Percentiles rank a stretch among this genome's conserved stretches.
Evolutionary conservation across 192 early-diverging fungal species (phyloP).

Genomic region (Coemansia sp.): DNA sequence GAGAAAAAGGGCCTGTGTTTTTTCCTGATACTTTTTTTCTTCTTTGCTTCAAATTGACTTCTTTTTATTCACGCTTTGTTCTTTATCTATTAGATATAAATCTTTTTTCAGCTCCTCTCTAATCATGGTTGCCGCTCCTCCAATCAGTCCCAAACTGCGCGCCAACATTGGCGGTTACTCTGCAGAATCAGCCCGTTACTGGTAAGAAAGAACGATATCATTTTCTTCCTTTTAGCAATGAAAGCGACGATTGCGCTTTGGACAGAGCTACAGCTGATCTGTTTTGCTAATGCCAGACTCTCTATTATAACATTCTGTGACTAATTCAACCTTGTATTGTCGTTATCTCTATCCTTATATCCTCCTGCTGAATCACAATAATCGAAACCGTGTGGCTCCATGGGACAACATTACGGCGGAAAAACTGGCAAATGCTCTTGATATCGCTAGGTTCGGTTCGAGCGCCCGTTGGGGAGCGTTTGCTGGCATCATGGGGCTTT

Average conservation of each 20-base stretch:
- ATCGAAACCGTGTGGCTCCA: background rate
- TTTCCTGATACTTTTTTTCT: background rate
- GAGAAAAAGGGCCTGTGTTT: background rate
- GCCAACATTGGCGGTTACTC: slow-evolving; percentile 48
- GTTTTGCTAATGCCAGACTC: background rate
- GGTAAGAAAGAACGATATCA: slow-evolving; percentile 24
- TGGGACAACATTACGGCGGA: background rate
- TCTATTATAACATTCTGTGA: background rate
- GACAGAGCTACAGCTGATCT: background rate
- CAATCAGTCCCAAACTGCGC: slow-evolving; percentile 46
- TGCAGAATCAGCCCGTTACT: slow-evolving; percentile 42
- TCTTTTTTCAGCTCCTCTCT: background rate
- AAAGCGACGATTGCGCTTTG: background rate
- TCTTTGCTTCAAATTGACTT: background rate
- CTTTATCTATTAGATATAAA: slow-evolving; percentile 1
- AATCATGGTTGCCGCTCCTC: slow-evolving; percentile 34
- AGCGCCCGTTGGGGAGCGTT: slow-evolving; percentile 49
- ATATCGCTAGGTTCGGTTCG: slow-evolving; percentile 33
- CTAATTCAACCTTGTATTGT: background rate
- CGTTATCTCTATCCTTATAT: background rate
- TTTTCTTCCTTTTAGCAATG: background rate
- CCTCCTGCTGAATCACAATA: background rate
- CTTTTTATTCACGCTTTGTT: slow-evolving; percentile 1
- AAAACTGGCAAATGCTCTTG: background rate
- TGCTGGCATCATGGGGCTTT: slow-evolving; percentile 37